Percentiles rank a stretch among this genome's conserved stretches.
These are phyloP conservation scores for Sequoiadendron giganteum DNA, from an alignment of 75 land plant species.

Conservation along the genomic window DNA sequence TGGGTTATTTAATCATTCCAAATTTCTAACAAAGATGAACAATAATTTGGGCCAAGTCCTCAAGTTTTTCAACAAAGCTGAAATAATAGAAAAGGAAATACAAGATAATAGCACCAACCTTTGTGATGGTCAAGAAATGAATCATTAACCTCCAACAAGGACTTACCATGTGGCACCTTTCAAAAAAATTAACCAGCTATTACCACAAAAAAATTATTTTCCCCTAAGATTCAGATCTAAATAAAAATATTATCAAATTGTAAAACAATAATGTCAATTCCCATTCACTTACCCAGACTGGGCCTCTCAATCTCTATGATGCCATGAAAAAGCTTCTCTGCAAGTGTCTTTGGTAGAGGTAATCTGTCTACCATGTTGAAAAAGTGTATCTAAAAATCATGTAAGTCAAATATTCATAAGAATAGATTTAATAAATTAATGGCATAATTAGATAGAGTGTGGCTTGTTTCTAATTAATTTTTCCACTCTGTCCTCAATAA, in stretches of 20 bases:
- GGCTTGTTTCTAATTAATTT: not conserved
- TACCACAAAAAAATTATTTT: not conserved
- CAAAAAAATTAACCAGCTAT: conserved; percentile 1
- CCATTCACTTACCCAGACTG: conserved; percentile 49
- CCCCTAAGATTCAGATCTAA: not conserved
- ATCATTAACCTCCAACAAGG: conserved; percentile 67
- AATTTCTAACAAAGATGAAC: no score
- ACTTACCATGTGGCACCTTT: conserved; percentile 69
- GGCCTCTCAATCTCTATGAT: conserved; percentile 78
- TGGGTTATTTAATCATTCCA: no score
- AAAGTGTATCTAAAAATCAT: conserved; percentile 63
- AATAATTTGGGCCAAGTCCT: not conserved
- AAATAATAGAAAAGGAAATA: not conserved
- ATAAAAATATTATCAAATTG: not conserved
- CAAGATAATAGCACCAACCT: conserved; percentile 40
- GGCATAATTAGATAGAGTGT: not conserved
- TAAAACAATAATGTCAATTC: not conserved
- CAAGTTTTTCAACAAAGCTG: not conserved
- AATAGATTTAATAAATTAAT: not conserved
- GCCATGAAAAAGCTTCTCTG: conserved; percentile 69
- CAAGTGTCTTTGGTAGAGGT: conserved; percentile 51
- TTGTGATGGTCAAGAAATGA: conserved; percentile 63
- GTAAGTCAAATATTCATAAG: conserved; percentile 1
- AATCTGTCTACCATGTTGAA: conserved; percentile 67
- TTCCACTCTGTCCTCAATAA: no score